Percentiles rank a stretch among this genome's conserved stretches.
Evolutionary conservation across 768 basidiomycete species (phyloP).

Genomic region (Trametes cubensis): DNA sequence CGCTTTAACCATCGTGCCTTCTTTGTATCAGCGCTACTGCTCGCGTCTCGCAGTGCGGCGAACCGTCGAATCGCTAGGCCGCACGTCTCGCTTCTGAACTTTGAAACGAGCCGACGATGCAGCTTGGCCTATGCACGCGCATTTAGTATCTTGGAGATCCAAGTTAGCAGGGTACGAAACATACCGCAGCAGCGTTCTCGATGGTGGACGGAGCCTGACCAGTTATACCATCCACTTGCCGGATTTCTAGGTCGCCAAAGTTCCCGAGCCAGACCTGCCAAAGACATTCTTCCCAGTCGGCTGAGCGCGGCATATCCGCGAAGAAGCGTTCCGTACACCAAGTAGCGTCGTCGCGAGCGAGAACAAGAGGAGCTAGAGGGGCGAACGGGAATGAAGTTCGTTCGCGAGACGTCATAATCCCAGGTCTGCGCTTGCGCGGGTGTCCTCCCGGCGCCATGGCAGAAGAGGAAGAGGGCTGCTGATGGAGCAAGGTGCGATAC

Average conservation of each 20-base stretch:
- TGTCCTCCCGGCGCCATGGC: constrained; percentile 1
- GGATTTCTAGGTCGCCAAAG: constrained; percentile 43
- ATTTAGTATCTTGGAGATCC: no score
- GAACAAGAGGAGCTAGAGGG: constrained; percentile 48
- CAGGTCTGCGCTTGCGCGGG: constrained; percentile 24
- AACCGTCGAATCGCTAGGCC: constrained; percentile 49
- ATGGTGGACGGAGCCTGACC: constrained; percentile 25
- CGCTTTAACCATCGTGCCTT: constrained; percentile 57
- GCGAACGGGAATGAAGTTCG: constrained; percentile 43
- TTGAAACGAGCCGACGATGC: constrained; percentile 48
- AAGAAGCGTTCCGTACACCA: constrained; percentile 69
- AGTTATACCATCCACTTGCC: constrained; percentile 16
- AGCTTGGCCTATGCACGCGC: constrained; percentile 38
- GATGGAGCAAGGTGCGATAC: constrained; percentile 28
- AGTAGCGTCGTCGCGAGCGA: constrained; percentile 45
- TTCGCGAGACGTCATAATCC: constrained; percentile 35
- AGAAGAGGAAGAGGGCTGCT: constrained; percentile 19
- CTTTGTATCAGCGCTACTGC: constrained; percentile 42
- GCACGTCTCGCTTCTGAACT: constrained; percentile 57
- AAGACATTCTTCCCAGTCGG: constrained; percentile 67
- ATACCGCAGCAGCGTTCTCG: constrained; percentile 23
- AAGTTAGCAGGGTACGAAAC: constrained; percentile 2
- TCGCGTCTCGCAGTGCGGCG: constrained; percentile 37
- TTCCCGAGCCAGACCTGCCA: constrained; percentile 66
- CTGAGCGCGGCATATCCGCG: constrained; percentile 43